These are phyloP conservation scores for Jamesozyma hellenica DNA, from an alignment of 805 yeast genomes.

Conservation along the genomic window DNA sequence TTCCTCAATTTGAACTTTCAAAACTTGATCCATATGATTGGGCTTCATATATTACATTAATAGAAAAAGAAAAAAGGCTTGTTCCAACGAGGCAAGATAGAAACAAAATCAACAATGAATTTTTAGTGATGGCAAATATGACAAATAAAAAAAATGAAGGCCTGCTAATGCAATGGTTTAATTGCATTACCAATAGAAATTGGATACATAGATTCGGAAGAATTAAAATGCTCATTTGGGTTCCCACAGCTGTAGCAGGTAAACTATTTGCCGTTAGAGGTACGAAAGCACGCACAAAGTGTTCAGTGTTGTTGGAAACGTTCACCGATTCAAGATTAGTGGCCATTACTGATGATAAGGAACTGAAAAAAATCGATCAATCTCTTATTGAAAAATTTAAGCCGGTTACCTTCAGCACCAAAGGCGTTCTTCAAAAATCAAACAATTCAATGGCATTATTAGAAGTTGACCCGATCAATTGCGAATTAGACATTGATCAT, in stretches of 20 bases:
- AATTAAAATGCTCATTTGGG: slow-evolving; percentile 65
- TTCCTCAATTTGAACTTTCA: slow-evolving; percentile 27
- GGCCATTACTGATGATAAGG: slow-evolving; percentile 34
- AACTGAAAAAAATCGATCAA: slow-evolving; percentile 13
- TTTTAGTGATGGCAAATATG: slow-evolving; percentile 51
- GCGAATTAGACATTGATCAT: slow-evolving; percentile 40
- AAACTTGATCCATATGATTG: slow-evolving; percentile 55
- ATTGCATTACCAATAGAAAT: slow-evolving; percentile 54
- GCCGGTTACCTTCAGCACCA: slow-evolving; percentile 27
- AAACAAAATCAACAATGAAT: slow-evolving; percentile 39
- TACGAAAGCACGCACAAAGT: slow-evolving; percentile 44
- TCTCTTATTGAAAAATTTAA: slow-evolving; percentile 12
- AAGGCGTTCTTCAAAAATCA: slow-evolving; percentile 20
- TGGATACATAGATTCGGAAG: slow-evolving; percentile 70
- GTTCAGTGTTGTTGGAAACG: slow-evolving; percentile 54
- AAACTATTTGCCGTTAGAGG: slow-evolving; percentile 53
- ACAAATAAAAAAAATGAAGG: slow-evolving; percentile 50
- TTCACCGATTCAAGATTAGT: slow-evolving; percentile 49
- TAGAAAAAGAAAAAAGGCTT: slow-evolving; percentile 37
- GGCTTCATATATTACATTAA: slow-evolving; percentile 46
- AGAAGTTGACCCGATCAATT: slow-evolving; percentile 44
- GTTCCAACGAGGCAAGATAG: slow-evolving; percentile 30
- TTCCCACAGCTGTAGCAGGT: slow-evolving; percentile 48
- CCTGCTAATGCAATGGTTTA: slow-evolving; percentile 63
- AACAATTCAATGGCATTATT: slow-evolving; percentile 41